Base-by-base conservation (phyloP, 2,329 filamentous ascomycete species). In the Xylariomycetidae sp. region DNA sequence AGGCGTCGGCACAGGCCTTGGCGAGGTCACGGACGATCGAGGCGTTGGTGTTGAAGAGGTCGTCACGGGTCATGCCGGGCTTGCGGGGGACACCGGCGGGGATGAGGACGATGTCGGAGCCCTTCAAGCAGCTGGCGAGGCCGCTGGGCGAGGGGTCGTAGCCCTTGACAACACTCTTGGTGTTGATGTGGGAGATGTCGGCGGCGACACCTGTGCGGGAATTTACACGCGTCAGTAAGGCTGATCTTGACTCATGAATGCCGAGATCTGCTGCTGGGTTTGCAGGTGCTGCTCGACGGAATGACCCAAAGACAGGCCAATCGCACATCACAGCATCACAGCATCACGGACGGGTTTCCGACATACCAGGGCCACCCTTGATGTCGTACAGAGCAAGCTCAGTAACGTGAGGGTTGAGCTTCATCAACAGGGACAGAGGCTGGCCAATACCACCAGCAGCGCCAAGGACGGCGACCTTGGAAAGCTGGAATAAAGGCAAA, bases 1-100 rank as follows among this genome's bases (percentile, higher is more conserved):
- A 77, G 52, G 85, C 77, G 58, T 94, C 80, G 58, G 92, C 92
- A 59, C 79, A 81, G 56, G 88, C 89, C 79, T 95, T 94, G 71
- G 90, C 89, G 49, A 98, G 81, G 69, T 96, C 92, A 60, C 90
- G 89, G 64, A 98, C 92, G 65, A 98, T 98, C 63, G 87, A 94
- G 67, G 92, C 92, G 69, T 98, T 98, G 77, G 90, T 98, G 82
- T 96, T 96, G 88, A 98, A 98, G 48, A 98, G 83, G 65, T 98
- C 90, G 70, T 98, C 92, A 76, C 92, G 89, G 71, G 85, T 94
- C 92, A 98, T 98, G 70, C 92, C 92, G 64, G 92, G 92, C 80
- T 95, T 95, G 72, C 92, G 88, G 61, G 92, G 92, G 50, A 98
- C 90, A 76, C 92, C 92, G 58, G 92, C 92, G 59, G 92, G 92